Evolutionary conservation across 768 basidiomycete species (phyloP).

Genomic region (Serendipita indica): DNA sequence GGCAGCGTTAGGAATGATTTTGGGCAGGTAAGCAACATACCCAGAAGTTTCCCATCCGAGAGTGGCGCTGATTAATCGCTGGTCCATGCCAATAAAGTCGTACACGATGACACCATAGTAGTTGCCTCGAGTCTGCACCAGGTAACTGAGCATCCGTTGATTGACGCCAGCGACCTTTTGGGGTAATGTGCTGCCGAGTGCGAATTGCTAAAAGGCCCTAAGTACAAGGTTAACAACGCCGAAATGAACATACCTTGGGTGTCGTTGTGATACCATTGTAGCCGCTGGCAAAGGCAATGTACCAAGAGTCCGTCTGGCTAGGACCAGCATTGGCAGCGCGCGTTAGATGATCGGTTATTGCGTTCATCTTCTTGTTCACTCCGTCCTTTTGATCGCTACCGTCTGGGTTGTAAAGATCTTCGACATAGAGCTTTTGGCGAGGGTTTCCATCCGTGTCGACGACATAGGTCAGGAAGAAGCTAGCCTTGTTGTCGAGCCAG

Average conservation of each 20-base stretch:
- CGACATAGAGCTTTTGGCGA: constrained; percentile 11
- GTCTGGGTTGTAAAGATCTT: constrained; percentile 16
- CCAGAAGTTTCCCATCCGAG: not conserved
- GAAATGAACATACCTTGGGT: not conserved
- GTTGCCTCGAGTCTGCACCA: not conserved
- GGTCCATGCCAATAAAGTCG: not conserved
- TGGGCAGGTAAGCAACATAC: not conserved
- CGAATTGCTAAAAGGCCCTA: not conserved
- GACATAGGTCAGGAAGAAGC: constrained; percentile 21
- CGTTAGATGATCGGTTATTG: constrained; percentile 10
- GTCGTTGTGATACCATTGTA: not conserved
- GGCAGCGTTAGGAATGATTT: not conserved
- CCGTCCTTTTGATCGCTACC: constrained; percentile 9
- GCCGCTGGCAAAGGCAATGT: not conserved
- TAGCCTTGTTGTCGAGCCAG: constrained; percentile 37
- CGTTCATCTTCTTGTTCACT: constrained; percentile 12
- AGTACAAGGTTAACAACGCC: not conserved
- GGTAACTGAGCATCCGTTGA: not conserved
- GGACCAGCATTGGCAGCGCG: not conserved
- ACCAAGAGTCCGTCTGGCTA: not conserved
- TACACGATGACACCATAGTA: not conserved
- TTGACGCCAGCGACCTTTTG: not conserved
- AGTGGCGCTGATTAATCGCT: not conserved
- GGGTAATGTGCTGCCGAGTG: not conserved
- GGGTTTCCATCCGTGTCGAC: not conserved